Evolutionary conservation across 2,329 filamentous ascomycete species (phyloP).

Genomic region (Lasiodiplodia hormozganensis): DNA sequence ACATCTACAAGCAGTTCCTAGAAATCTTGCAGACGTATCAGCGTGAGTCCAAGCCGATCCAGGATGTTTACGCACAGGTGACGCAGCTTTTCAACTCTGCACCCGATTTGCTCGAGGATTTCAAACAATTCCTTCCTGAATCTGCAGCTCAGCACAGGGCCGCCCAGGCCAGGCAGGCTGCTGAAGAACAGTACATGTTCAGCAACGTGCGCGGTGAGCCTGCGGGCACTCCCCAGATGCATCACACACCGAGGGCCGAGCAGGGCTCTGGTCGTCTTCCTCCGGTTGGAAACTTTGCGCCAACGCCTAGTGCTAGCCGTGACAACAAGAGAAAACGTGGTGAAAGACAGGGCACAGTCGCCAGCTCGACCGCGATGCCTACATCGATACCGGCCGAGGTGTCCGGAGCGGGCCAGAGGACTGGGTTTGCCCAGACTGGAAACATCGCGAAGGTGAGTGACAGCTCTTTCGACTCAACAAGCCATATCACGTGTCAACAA

Average conservation of each 20-base stretch:
- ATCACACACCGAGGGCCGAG: slow-evolving; percentile 57
- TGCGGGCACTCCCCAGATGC: slow-evolving; percentile 51
- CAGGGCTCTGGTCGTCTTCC: slow-evolving; percentile 66
- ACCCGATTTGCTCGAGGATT: slow-evolving; percentile 94
- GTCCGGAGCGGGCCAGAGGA: slow-evolving; percentile 33
- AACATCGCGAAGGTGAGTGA: slow-evolving; percentile 42
- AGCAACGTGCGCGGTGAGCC: slow-evolving; percentile 67
- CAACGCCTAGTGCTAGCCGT: slow-evolving; percentile 80
- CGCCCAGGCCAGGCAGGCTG: slow-evolving; percentile 62
- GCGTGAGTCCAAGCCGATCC: slow-evolving; percentile 95
- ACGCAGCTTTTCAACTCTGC: slow-evolving; percentile 92
- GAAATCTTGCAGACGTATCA: slow-evolving; percentile 99
- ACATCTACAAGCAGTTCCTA: slow-evolving; percentile 99
- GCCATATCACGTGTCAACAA: slow-evolving; percentile 3
- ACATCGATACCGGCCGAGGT: slow-evolving; percentile 42
- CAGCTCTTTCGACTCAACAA: not conserved
- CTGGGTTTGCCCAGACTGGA: slow-evolving; percentile 41
- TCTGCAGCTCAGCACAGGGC: slow-evolving; percentile 69
- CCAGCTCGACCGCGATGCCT: slow-evolving; percentile 47
- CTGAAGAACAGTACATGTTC: slow-evolving; percentile 72
- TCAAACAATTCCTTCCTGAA: slow-evolving; percentile 97
- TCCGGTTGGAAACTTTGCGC: slow-evolving; percentile 92
- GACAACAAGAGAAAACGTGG: slow-evolving; percentile 86
- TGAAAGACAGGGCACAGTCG: slow-evolving; percentile 61
- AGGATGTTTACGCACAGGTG: slow-evolving; percentile 97